These are phyloP conservation scores for Alternaria arbusti DNA, from an alignment of 2,329 filamentous ascomycete species.

Conservation along the genomic window DNA sequence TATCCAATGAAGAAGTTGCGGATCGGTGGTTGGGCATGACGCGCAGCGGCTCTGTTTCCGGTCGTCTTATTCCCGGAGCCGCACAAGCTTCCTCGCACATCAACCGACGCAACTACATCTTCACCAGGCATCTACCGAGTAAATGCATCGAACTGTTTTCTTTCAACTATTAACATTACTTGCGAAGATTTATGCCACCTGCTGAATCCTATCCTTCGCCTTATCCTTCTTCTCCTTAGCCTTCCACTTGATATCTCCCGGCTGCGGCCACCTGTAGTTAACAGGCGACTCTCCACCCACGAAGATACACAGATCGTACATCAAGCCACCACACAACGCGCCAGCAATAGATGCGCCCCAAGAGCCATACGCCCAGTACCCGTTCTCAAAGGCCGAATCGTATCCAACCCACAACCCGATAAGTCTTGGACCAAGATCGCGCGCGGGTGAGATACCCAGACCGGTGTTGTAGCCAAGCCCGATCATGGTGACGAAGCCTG, in stretches of 20 bases:
- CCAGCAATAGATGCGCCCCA: conserved; percentile 35
- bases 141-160: not conserved
- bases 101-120: not conserved
- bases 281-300: conserved; percentile 39
- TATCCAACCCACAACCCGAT: conserved; percentile 73
- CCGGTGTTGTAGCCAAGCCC: conserved; percentile 39
- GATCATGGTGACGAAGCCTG: conserved; percentile 33
- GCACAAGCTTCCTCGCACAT: not conserved
- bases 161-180: not conserved
- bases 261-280: conserved; percentile 39
- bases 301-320: conserved; percentile 43
- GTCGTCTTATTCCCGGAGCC: not conserved
- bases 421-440: conserved; percentile 74
- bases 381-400: conserved; percentile 52
- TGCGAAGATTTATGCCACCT: conserved; percentile 2
- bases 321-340: conserved; percentile 31
- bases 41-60: not conserved
- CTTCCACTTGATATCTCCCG: conserved; percentile 31
- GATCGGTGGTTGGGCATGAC: not conserved
- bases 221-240: conserved; percentile 18
- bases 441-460: conserved; percentile 68
- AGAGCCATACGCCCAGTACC: conserved; percentile 39
- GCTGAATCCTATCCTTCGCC: conserved; percentile 23
- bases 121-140: not conserved
- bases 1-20: not conserved